Base-by-base conservation (phyloP, 2,329 filamentous ascomycete species). In the Hypoxylon sp. region DNA sequence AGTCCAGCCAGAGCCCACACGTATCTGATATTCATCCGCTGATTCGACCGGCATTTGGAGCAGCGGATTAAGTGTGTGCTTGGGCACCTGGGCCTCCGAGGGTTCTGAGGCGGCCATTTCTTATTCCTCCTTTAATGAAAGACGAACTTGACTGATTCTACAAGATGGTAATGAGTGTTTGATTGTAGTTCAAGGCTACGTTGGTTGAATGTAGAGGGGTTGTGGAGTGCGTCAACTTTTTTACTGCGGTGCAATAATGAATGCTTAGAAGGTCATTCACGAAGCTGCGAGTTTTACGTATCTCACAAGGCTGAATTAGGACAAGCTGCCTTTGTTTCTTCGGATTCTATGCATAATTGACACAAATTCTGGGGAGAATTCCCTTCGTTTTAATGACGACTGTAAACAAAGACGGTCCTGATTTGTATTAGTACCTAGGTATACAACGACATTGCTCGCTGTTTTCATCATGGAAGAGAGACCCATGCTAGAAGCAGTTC, bases 1-100 rank as follows among this genome's bases (percentile, higher is more conserved):
- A 2, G 71, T 77, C 75, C 75, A 76, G 2, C 72, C 66, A 5
- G 70, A 51, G 8, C 55, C 56, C 65, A 76, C 70, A 26, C 72
- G 72, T 11, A 77, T n/a, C 5, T 33, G 11, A 39, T 72, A 76
- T 2, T 74, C 66, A 0, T 44, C 53, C 2, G 14, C 13, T 5
- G 53, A n/a, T 6, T 51, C 56, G 2, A 67, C 0, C 17, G 31
- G 47, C 26, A 39, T 59, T 19, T 57, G 48, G 5, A 57, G 13
- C 26, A 50, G 2, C 44, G 31, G 11, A 31, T 13, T 9, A 22
- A 24, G 19, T n/a, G 8, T 19, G 4, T 52, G 10, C 17, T 39
- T 9, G 54, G 52, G 14, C 9, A 19, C n/a, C 24, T 13, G 29
- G 17, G 3, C 6, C 29, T 44, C 31, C 26, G 26, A 3, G 11